Conservation (phyloP, 371 early-diverging fungal species). For the Choanephora cucurbitarum region DNA sequence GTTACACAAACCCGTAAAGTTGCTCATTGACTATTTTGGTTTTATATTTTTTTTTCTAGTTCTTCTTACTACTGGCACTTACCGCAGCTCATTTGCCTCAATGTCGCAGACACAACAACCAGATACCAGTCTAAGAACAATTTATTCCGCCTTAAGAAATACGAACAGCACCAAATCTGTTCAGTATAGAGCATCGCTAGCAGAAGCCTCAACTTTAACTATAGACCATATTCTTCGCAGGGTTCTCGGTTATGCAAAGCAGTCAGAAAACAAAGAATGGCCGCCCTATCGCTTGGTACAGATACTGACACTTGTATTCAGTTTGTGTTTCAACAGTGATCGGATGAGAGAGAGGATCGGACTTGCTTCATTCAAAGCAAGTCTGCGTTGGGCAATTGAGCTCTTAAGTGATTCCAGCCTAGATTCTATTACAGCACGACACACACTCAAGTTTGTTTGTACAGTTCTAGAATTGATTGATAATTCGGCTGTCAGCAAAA, state of each 20-base stretch:
- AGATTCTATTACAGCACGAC: not conserved
- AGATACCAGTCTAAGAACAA: not conserved
- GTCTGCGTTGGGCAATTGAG: conserved; percentile 6
- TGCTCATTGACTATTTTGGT: no score
- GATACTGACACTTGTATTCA: not conserved
- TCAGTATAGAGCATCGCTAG: not conserved
- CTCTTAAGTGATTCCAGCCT: not conserved
- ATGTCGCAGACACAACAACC: not conserved
- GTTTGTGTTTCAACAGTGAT: not conserved
- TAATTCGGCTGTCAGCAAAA: not conserved
- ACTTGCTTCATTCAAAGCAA: conserved; percentile 8
- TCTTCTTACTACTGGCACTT: no score
- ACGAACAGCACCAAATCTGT: not conserved
- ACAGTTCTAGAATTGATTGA: conserved; percentile 1
- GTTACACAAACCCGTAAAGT: no score
- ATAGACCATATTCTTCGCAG: not conserved
- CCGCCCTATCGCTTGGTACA: not conserved
- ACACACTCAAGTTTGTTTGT: conserved; percentile 6
- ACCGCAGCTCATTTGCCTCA: not conserved
- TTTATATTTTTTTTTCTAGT: not conserved
- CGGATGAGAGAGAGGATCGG: not conserved
- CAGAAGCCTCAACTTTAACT: not conserved
- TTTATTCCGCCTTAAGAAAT: not conserved
- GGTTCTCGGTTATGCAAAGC: not conserved
- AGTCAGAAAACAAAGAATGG: not conserved